Evolutionary conservation across 2,329 filamentous ascomycete species (phyloP), one percentile per base, ranked within the genome.

Genomic region (Bipolaris oryzae): DNA sequence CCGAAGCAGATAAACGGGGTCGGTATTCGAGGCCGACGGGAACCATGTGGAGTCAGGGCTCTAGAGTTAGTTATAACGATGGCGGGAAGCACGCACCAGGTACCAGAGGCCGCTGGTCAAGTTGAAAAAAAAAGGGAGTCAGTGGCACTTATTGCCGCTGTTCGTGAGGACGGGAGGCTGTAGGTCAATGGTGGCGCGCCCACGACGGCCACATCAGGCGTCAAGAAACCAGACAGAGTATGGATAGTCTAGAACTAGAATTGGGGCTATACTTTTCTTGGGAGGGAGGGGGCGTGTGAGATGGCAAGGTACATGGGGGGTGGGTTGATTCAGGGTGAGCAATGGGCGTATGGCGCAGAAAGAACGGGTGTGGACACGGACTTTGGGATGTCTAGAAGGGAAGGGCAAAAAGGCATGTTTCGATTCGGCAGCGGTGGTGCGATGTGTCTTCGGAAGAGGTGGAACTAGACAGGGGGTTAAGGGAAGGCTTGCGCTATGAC

Each of bases 71-170:
- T 67, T 69, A 65, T 63, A 65, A 57, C 57, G 53, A 64, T 60
- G 54, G 62, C 55, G 55, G 51, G 61, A 67, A 67, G 72, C 73
- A 76, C 74, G 70, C 62, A 74, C 72, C 72, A 74, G 38, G 67
- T 64, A 69, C 69, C 61, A 64, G 62, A 68, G 47, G 55, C 61
- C 60, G 64, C 60, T 51, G 61, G 53, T 34, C 55, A 58, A 50
- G 16, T 60, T 62, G 31, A 37, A 47, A 47, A 46, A 61, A 69
- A 66, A 61, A 50, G 61, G 59, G 61, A 68, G 68, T 61, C 62
- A 61, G 62, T 61, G 65, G 57, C 64, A 67, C 61, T 64, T 59
- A 55, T 52, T 18, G 54, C 55, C 58, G 52, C 53, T 68, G 58
- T 55, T 58, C 55, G 65, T 64, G 50, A 54, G 61, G 63, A 64